Conservation (phyloP, 768 basidiomycete genomes). For the Suillus subluteus region DNA sequence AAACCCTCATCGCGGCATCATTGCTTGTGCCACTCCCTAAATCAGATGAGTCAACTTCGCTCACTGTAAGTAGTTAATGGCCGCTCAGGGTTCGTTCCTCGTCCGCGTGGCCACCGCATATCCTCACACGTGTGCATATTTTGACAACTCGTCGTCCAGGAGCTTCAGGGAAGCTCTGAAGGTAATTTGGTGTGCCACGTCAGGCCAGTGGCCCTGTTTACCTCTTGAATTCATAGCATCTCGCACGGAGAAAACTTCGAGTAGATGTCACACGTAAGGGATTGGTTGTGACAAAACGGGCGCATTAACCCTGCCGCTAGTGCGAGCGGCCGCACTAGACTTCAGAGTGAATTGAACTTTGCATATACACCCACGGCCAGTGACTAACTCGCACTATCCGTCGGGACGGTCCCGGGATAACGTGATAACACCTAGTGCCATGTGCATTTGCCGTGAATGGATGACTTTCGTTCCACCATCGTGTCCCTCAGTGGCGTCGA, state of each 20-base stretch:
- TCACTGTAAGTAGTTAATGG: neutral
- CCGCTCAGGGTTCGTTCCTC: conserved; percentile 2
- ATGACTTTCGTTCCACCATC: neutral
- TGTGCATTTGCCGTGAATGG: neutral
- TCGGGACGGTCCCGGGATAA: neutral
- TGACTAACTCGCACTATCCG: neutral
- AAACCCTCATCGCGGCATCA: neutral
- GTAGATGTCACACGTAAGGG: conserved; percentile 5
- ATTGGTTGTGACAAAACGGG: neutral
- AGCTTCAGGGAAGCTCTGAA: neutral
- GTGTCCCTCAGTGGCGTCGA: neutral
- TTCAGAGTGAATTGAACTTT: conserved; percentile 8
- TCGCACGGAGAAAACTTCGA: neutral
- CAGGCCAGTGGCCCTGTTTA: neutral
- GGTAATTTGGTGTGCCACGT: conserved; percentile 8
- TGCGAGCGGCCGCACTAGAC: neutral
- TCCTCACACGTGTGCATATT: conserved; percentile 8
- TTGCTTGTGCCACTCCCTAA: neutral
- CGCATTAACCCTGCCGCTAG: neutral
- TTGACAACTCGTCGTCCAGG: neutral
- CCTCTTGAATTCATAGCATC: neutral
- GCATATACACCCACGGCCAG: neutral
- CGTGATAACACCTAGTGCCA: neutral
- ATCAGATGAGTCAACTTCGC: too few species aligned
- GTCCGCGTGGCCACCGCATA: conserved; percentile 7